Evolutionary conservation across 495 filamentous ascomycete species (phyloP), one percentile per base, ranked within the genome.

Genomic region (Neurospora africana): DNA sequence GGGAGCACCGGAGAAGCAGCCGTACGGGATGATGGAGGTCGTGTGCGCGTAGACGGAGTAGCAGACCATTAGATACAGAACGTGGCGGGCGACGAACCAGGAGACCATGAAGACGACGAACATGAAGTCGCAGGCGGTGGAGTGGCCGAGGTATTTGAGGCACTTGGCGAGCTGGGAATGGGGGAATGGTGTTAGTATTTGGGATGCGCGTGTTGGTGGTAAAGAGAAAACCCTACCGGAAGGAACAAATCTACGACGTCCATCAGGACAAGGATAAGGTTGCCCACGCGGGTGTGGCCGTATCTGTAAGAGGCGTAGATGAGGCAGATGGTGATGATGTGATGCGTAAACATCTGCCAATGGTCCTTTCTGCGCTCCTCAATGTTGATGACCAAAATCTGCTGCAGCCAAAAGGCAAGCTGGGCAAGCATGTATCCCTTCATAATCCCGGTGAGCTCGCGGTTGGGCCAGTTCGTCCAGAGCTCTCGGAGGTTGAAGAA

Each of bases 371-470:
- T 86, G 73, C 91, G 87, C 81, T 96, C 90, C 80, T 99, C 96
- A 72, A 98, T 91, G 81, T 98, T 91, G 77, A 99, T 91, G 67
- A 97, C 92, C 47, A 98, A 81, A 73, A 99, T 91, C 82, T 97
- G 93, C 81, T 99, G 96, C 23, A 98, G 76, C 89, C 93, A 97
- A 78, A 98, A 99, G 19, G 92, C 89, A 77, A 94, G 90, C 80
- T 98, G 94, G 35, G 90, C 91, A 65, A 99, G 85, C 75, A 97
- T 92, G 78, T 99, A 99, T 84, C 89, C 91, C 82, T 99, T 99
- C 81, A 92, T 87, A 17, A 91, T 78, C 6, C 90, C 91, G 21
- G 81, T 82, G 37, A 97, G 82, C 74, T 92, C 87, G 61, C 92
- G 88, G 69, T 87, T 84, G 2, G 95, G 96, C 89, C 91, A 99